Evolutionary conservation across 352 stramenopile species (phyloP).

Genomic region (Globisporangium camurandrum): DNA sequence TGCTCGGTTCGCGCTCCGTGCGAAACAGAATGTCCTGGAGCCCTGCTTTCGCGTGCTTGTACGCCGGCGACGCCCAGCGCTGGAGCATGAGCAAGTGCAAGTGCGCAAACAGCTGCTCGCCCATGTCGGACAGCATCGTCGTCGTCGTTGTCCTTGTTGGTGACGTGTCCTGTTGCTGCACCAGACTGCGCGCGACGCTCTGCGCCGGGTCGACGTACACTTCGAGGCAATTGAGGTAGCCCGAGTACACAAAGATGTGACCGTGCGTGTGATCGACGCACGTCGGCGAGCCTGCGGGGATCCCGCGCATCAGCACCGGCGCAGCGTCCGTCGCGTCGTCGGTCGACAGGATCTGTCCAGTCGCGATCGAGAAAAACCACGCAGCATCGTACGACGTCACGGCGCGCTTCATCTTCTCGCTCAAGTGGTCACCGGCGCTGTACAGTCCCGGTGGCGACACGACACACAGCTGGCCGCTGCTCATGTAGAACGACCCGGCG

Average conservation of each 20-base stretch:
- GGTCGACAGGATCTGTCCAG: constrained; percentile 22
- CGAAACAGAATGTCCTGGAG: constrained; percentile 45
- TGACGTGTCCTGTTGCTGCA: constrained; percentile 1
- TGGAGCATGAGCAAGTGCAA: constrained; percentile 27
- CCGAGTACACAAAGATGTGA: constrained; percentile 60
- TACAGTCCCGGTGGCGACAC: constrained; percentile 60
- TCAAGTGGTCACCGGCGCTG: constrained; percentile 23
- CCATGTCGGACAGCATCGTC: constrained; percentile 18
- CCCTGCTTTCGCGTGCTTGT: constrained; percentile 32
- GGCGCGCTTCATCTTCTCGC: constrained; percentile 30
- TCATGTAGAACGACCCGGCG: constrained; percentile 62
- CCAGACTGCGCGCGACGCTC: neutral
- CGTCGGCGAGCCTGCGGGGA: constrained; percentile 55
- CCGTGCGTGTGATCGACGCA: constrained; percentile 36
- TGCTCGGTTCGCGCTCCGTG: constrained; percentile 20
- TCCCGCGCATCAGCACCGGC: constrained; percentile 43
- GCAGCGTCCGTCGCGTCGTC: constrained; percentile 16
- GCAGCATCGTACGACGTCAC: constrained; percentile 47
- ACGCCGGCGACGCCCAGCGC: constrained; percentile 32
- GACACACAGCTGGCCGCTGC: constrained; percentile 48
- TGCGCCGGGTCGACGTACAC: constrained; percentile 28
- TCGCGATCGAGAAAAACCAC: constrained; percentile 60
- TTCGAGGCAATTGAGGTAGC: constrained; percentile 63
- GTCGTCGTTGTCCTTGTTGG: too few relatives aligned
- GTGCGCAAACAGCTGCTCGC: constrained; percentile 21